Base-by-base conservation (phyloP, 2,329 filamentous ascomycete genomes). In the Cytospora piceicola region DNA sequence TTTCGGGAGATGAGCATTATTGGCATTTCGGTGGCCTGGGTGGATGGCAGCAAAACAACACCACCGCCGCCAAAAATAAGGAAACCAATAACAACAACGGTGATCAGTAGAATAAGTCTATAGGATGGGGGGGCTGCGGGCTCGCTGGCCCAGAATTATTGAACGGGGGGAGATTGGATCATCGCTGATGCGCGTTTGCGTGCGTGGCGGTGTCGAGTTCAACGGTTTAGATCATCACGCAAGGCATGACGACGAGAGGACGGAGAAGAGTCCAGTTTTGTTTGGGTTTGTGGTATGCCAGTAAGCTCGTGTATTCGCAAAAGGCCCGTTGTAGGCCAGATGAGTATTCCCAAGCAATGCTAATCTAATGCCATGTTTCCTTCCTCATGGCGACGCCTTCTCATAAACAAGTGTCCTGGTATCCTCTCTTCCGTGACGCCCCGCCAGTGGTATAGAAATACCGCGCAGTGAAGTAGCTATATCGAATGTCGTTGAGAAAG, bases 391-490 rank as follows among this genome's bases (percentile, higher is more conserved):
- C 46, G 46, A 49, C 46, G 22, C n/a, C 46, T 49, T 9, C 46
- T n/a, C 11, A 49, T 29, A 22, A 49, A 24, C 22, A 49, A 49
- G 22, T n/a, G 17, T 49, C 46, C 46, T 49, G 46, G 46, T 49
- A 49, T 49, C 46, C 46, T 24, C n/a, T 49, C n/a, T 24, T 49
- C 46, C 46, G 46, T 49, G 46, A 49, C 46, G 46, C 46, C 46
- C 46, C n/a, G n/a, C 46, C 46, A 24, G 46, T 49, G 46, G 46
- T 49, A 49, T 49, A 49, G n/a, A 46, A 6, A 7, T 49, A 24
- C 46, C 46, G 46, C 46, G 46, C 46, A 49, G 14, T 24, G 46
- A 49, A 49, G 46, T 24, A 49, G n/a, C 46, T 9, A 49, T 49
- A 49, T n/a, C 46, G 14, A 24, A 24, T 49, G 46, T n/a, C 46